Evolutionary conservation across 805 yeast genomes (phyloP).

Genomic region (Jamesozyma jinghongensis): DNA sequence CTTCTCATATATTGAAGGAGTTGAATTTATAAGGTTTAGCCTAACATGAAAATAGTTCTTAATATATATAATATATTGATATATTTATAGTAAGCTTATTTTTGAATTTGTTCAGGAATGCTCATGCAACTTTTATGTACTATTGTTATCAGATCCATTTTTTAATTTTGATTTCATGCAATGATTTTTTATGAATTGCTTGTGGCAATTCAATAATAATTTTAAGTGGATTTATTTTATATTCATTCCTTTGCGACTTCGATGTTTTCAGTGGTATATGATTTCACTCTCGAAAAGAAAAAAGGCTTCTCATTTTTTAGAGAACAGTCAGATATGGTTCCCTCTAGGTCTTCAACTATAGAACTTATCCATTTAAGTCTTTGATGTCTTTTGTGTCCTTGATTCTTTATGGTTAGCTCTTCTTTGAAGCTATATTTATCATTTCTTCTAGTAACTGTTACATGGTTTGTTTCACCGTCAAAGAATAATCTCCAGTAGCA

Average conservation of each 20-base stretch:
- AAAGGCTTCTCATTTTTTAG: slow-evolving; percentile 70
- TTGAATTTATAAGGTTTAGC: slow-evolving; percentile 43
- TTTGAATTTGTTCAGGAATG: too few species aligned
- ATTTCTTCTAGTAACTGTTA: slow-evolving; percentile 50
- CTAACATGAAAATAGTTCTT: background rate
- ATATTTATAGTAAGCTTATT: too few species aligned
- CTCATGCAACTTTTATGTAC: too few species aligned
- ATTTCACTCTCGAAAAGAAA: slow-evolving; percentile 56
- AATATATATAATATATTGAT: background rate
- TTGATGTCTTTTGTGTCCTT: slow-evolving; percentile 57
- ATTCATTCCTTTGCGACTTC: background rate
- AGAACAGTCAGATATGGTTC: slow-evolving; percentile 46
- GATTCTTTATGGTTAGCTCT: slow-evolving; percentile 46
- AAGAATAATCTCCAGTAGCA: slow-evolving; percentile 54
- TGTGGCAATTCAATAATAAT: too few species aligned
- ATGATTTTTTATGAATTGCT: too few species aligned
- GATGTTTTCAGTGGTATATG: slow-evolving; percentile 13
- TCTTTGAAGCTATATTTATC: slow-evolving; percentile 56
- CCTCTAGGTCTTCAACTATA: slow-evolving; percentile 48
- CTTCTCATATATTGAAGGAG: slow-evolving; percentile 71
- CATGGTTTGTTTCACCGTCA: slow-evolving; percentile 41
- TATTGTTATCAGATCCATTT: too few species aligned
- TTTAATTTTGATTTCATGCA: too few species aligned
- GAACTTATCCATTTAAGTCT: slow-evolving; percentile 65
- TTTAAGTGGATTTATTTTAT: too few species aligned